Evolutionary conservation across 768 basidiomycete genomes (phyloP).

Genomic region (Tylopilus sp.): DNA sequence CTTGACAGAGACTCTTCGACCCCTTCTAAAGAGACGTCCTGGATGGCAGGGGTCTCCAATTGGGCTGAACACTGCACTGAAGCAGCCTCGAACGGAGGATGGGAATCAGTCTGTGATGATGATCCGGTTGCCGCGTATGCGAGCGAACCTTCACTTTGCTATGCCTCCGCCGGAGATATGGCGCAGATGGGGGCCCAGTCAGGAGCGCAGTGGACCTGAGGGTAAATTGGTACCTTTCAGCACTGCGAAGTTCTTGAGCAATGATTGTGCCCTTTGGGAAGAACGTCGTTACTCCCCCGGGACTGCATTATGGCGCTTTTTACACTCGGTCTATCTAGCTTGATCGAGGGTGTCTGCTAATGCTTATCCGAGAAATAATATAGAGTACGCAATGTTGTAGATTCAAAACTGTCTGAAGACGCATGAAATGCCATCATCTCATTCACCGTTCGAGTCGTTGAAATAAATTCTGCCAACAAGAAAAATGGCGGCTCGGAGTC

Average conservation of each 20-base stretch:
- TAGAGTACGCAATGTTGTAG: too few relatives aligned
- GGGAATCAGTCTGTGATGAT: background rate
- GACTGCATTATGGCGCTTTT: background rate
- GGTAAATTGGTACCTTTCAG: background rate
- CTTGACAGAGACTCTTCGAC: background rate
- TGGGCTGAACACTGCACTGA: background rate
- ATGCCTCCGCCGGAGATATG: background rate
- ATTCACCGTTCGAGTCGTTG: too few relatives aligned
- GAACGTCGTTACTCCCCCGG: background rate
- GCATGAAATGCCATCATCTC: too few relatives aligned
- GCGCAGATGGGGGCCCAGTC: background rate
- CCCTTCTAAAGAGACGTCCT: background rate
- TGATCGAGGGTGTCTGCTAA: too few relatives aligned
- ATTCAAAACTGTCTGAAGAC: too few relatives aligned
- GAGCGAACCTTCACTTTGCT: background rate
- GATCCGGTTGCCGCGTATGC: background rate
- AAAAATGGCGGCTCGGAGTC: too few relatives aligned
- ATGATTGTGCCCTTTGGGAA: background rate
- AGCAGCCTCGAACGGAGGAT: background rate
- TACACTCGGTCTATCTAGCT: too few relatives aligned
- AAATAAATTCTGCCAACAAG: too few relatives aligned
- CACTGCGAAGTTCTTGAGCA: background rate
- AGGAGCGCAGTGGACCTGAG: background rate
- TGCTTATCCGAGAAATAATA: too few relatives aligned
- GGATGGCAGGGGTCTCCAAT: background rate